A percentile compares a stretch with the other conserved stretches of the same genome.
phyloP scores from a whole-genome alignment of 2,329 filamentous ascomycete species.

The Penicillium sumatraense region DNA sequence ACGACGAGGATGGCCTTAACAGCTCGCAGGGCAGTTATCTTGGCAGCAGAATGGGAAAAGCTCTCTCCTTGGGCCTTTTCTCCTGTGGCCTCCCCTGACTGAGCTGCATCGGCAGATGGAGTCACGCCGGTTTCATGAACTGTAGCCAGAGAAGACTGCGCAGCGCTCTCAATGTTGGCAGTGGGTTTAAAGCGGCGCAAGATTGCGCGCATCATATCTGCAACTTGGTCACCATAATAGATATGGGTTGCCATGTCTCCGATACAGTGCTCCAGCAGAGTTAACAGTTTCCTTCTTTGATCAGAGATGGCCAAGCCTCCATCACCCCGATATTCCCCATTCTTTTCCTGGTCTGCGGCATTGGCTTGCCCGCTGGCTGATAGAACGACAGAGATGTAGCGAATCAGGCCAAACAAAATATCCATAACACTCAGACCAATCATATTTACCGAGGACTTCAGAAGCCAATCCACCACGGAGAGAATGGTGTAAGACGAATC shows the following conservation, averaged over 20 bases:
- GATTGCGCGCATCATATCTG: conserved; percentile 88
- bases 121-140: conserved; percentile 25
- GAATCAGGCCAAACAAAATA: conserved; percentile 80
- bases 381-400: conserved; percentile 78
- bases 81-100: conserved; percentile 28
- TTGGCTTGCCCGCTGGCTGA: conserved; percentile 60
- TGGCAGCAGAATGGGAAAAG: conserved; percentile 66
- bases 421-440: conserved; percentile 98
- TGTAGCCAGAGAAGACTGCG: conserved; percentile 42
- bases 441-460: conserved; percentile 87
- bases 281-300: conserved; percentile 66
- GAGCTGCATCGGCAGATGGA: conserved; percentile 16
- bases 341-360: conserved; percentile 32
- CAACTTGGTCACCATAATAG: conserved; percentile 95
- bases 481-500: conserved; percentile 75
- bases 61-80: conserved; percentile 60
- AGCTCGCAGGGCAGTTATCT: conserved; percentile 70
- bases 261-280: conserved; percentile 78
- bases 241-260: conserved; percentile 92
- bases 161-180: conserved; percentile 48
- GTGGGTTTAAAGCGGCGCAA: conserved; percentile 76
- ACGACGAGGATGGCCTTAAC: conserved; percentile 83
- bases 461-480: conserved; percentile 77
- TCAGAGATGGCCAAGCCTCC: conserved; percentile 49
- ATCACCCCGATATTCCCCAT: conserved; percentile 15